Evolutionary conservation across 1,284 basidiomycete species (phyloP).

Genomic region (Golubevia pallescens): DNA sequence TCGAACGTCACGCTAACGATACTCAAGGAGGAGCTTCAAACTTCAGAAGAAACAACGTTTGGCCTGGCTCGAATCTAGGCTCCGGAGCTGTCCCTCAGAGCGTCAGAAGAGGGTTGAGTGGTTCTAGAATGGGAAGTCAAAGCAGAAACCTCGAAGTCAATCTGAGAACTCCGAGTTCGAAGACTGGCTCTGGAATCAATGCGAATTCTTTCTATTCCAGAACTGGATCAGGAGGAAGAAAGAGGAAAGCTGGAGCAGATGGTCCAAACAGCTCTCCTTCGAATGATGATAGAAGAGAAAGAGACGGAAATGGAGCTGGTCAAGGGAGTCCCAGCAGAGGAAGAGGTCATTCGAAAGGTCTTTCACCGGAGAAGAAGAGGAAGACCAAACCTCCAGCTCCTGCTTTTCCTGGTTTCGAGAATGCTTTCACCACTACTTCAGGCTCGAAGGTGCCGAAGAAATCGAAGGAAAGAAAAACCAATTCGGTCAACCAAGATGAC

Average conservation of each 20-base stretch:
- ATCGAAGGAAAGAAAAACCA: not conserved
- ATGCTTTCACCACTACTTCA: not conserved
- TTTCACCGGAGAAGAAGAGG: not conserved
- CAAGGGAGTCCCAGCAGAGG: not conserved
- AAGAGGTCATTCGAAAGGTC: not conserved
- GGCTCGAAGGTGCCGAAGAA: not conserved
- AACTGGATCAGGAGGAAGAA: not conserved
- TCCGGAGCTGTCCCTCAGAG: too few relatives aligned
- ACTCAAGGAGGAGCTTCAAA: not conserved
- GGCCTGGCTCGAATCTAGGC: too few relatives aligned
- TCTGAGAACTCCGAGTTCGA: not conserved
- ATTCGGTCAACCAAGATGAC: not conserved
- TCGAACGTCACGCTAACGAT: not conserved
- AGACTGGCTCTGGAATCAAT: not conserved
- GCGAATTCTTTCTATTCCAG: not conserved
- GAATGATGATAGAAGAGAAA: not conserved
- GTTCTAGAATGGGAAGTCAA: not conserved
- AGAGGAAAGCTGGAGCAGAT: not conserved
- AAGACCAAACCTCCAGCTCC: not conserved
- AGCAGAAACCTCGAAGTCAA: not conserved
- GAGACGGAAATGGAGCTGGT: not conserved
- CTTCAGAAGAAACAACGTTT: too few relatives aligned
- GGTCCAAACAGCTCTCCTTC: not conserved
- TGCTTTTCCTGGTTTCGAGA: not conserved
- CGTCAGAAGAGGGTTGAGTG: not conserved